Base-by-base conservation (phyloP, 345 rosid species). In the Raphanus sativus region DNA sequence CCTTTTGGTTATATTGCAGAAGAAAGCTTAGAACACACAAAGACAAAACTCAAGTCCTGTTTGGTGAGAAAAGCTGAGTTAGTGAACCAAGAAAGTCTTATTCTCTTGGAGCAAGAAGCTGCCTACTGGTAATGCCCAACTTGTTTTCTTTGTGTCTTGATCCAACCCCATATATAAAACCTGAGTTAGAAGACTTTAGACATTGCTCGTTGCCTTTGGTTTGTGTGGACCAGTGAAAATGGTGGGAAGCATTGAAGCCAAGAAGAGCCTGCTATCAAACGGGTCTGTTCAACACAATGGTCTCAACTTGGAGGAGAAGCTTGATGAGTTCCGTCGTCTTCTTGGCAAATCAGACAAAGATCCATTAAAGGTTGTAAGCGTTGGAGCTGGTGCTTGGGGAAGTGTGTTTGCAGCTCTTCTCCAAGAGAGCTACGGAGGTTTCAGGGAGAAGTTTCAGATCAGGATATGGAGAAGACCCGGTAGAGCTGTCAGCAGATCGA, bases 391-490 rank as follows among this genome's bases (percentile, higher is more conserved):
- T 52, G 58, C 58, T 52, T 52, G 58, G 58, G 58, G 58, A 15
- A 52, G 58, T 16, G 58, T 52, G 1, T 52, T 52, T 16, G 58
- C 58, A 52, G 58, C 58, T 16, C 58, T 16, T 52, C 58, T 52
- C 25, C 58, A 52, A 52, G 58, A 52, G 6, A 52, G 25, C 58
- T 52, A 52, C 58, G 58, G 58, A 52, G 25, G 58, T 16, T 52
- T 52, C 58, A 52, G 58, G 58, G 58, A 52, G 58, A 52, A 52
- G 58, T 52, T 52, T 16, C 58, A 52, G 58, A 52, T 52, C 58
- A 52, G 58, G 58, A 16, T 52, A 52, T 52, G 58, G 58, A 52
- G 58, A 52, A 52, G 58, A 16, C 24, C 58, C 2, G 58, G 25
- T 5, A 52, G 25, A 52, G 58, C 58, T 52, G 25, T 52, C 1